Evolutionary conservation across 2,329 filamentous ascomycete species (phyloP).

Genomic region (Immersiporthe knoxdaviesiana): DNA sequence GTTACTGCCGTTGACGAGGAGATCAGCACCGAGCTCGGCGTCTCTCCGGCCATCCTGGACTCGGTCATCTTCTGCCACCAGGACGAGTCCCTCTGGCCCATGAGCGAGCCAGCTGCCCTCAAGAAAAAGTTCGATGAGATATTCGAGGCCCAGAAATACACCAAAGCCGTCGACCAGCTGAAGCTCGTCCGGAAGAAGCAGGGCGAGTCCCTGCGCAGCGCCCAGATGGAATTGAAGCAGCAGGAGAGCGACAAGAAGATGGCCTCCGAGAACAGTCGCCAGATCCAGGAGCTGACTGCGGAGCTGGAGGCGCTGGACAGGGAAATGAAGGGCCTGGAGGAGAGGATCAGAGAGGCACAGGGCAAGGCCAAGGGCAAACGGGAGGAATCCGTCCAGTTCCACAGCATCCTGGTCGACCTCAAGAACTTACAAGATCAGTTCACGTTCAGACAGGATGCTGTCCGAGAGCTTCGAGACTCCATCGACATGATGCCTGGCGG

Average conservation of each 20-base stretch:
- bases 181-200: conserved; percentile 84
- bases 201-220: conserved; percentile 71
- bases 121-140: conserved; percentile 98
- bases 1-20: conserved; percentile 81
- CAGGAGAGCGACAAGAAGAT: conserved; percentile 82
- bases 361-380: conserved; percentile 66
- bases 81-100: conserved; percentile 95
- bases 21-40: conserved; percentile 84
- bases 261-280: conserved; percentile 69
- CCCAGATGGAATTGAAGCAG: conserved; percentile 75
- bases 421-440: conserved; percentile 77
- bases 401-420: conserved; percentile 74
- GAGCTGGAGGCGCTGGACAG: conserved; percentile 50
- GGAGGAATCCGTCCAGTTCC: conserved; percentile 73
- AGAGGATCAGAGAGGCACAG: conserved; percentile 49
- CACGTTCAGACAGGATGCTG: conserved; percentile 68
- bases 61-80: conserved; percentile 99
- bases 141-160: conserved; percentile 96
- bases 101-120: conserved; percentile 81
- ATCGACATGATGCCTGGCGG: conserved; percentile 79
- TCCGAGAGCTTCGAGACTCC: conserved; percentile 70
- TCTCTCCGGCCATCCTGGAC: conserved; percentile 87
- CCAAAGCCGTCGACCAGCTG: conserved; percentile 95
- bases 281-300: conserved; percentile 61
- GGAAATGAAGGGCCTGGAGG: conserved; percentile 64